A percentile compares a stretch with the other conserved stretches of the same genome.
phyloP scores from a whole-genome alignment of 257 asterid genomes.

The Solanum medicagineum region DNA sequence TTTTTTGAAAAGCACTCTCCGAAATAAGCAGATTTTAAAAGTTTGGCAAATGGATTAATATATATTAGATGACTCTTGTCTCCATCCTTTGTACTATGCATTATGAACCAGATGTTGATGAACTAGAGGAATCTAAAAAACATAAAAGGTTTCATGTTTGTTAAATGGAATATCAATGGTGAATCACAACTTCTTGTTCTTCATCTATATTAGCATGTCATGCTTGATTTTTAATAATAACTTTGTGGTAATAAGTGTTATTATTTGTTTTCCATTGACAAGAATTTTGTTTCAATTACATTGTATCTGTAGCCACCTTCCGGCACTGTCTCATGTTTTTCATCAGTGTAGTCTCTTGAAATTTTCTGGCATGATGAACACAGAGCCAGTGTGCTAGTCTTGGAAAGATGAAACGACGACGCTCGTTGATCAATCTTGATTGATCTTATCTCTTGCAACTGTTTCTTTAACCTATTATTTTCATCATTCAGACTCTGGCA shows the following conservation, averaged over 20 bases:
- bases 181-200: neutral
- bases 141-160: neutral
- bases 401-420: neutral
- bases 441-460: constrained; percentile 38
- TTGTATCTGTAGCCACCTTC: neutral
- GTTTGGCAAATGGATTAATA: neutral
- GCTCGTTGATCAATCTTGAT: constrained; percentile 2
- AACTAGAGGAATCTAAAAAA: neutral
- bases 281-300: neutral
- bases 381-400: neutral
- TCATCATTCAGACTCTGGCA: constrained; percentile 47
- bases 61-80: neutral
- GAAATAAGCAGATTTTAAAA: neutral
- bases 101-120: neutral
- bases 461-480: constrained; percentile 43
- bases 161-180: neutral
- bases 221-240: neutral
- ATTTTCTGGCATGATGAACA: constrained; percentile 11
- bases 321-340: neutral
- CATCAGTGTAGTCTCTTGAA: neutral
- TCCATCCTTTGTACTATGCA: neutral
- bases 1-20: neutral
- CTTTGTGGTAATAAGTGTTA: neutral
- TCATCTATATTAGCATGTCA: neutral
- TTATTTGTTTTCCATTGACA: neutral